Base-by-base conservation (phyloP, 257 asterid genomes). In the Verbascum thapsus region DNA sequence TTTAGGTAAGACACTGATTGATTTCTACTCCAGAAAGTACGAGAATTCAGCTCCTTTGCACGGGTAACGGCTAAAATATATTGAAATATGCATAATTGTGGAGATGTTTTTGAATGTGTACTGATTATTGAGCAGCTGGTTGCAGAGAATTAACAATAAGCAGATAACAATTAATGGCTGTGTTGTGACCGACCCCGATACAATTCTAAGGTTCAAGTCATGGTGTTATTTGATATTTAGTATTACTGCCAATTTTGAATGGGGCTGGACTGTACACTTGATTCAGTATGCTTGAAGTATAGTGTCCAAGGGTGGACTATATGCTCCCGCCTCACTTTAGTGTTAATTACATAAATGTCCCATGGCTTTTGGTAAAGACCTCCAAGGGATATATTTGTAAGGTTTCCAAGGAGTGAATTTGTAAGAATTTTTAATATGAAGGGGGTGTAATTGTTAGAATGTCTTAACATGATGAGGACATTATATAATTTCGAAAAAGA, bases 91-190 rank as follows among this genome's bases (percentile, higher is more conserved):
- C 45, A 12, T 66, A 39, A 23, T n/a, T 15, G 9, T 48, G 55
- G 43, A 20, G 16, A 37, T 66, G 20, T 60, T 5, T 48, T 66
- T 55, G 53, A 37, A 51, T 61, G 18, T 63, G 60, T 48, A 37
- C 67, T 74, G 71, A 77, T 43, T 50, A 56, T 70, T 77, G 75
- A 66, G 79, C 90, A 89, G 97, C 68, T 94, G 97, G 99, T 68
- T 94, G 94, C 99, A 89, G 90, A 89, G 99, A 71, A 87, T 94
- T 70, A 77, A 56, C 63, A 85, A 85, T 51, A 66, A 81, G 76
- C 92, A 94, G 90, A 86, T 94, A 59, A 69, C 79, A 10, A 48
- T 89, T 68, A 88, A 84, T 67, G 91, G 91, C 58, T 51, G 69
- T 51, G 81, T 81, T 53, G 90, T 76, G 58, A 71, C 72, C 3